phyloP scores from a whole-genome alignment of 805 yeast species.

The Jamesozyma spencerorum region DNA sequence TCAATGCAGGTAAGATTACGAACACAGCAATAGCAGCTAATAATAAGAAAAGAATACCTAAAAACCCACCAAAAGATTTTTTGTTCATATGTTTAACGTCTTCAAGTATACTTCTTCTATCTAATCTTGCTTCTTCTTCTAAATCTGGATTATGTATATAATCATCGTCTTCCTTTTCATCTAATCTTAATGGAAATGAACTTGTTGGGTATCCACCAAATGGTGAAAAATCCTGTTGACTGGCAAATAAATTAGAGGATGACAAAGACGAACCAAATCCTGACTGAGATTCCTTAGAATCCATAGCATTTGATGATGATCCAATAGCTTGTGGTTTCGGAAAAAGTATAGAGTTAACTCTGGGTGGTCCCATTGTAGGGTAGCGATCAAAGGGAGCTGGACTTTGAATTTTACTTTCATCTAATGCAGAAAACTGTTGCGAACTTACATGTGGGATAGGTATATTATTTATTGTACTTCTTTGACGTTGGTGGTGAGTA shows the following conservation, averaged over 20 bases:
- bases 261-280: slow-evolving; percentile 26
- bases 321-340: slow-evolving; percentile 4
- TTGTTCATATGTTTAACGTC: slow-evolving; percentile 62
- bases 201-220: slow-evolving; percentile 96
- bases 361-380: slow-evolving; percentile 52
- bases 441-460: slow-evolving; percentile 1
- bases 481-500: background rate
- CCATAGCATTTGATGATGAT: background rate
- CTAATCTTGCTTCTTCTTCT: slow-evolving; percentile 78
- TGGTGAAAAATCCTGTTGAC: slow-evolving; percentile 66
- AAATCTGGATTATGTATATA: slow-evolving; percentile 95
- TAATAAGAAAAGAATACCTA: slow-evolving; percentile 50
- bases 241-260: slow-evolving; percentile 16
- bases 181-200: slow-evolving; percentile 83
- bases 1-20: slow-evolving; percentile 71
- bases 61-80: slow-evolving; percentile 49
- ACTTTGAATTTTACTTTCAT: slow-evolving; percentile 9
- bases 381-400: slow-evolving; percentile 62
- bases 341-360: slow-evolving; percentile 44
- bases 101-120: slow-evolving; percentile 53
- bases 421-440: background rate
- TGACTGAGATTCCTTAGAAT: slow-evolving; percentile 21
- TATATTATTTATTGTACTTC: background rate
- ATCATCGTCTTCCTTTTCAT: slow-evolving; percentile 92
- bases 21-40: slow-evolving; percentile 61